A percentile compares a stretch with the other conserved stretches of the same genome.
These are phyloP conservation scores for Podospora fimiseda DNA, from an alignment of 495 filamentous ascomycete genomes.

Conservation along the genomic window DNA sequence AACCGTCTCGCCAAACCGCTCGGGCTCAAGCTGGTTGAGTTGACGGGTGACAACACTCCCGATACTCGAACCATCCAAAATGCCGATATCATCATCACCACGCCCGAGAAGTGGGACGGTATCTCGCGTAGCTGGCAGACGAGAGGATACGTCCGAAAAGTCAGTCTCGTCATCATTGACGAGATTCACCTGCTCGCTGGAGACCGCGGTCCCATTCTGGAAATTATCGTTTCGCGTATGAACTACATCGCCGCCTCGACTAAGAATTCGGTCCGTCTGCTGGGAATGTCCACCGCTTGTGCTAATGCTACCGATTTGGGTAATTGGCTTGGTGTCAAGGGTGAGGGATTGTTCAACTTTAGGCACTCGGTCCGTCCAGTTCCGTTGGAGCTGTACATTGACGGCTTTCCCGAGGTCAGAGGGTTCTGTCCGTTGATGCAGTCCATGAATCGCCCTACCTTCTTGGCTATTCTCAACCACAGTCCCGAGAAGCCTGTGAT, in stretches of 20 bases:
- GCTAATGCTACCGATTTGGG: constrained; percentile 91
- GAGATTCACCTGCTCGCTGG: constrained; percentile 96
- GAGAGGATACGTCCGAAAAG: constrained; percentile 88
- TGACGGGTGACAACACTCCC: constrained; percentile 97
- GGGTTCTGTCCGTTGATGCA: constrained; percentile 99
- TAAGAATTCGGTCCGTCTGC: constrained; percentile 77
- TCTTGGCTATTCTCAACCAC: constrained; percentile 91
- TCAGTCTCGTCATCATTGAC: constrained; percentile 95
- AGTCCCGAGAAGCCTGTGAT: constrained; percentile 96
- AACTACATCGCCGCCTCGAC: constrained; percentile 96
- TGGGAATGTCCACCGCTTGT: constrained; percentile 98
- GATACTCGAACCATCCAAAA: constrained; percentile 91
- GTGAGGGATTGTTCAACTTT: constrained; percentile 92
- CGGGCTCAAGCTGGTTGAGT: constrained; percentile 85
- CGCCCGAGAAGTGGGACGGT: constrained; percentile 99
- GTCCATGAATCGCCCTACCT: constrained; percentile 96
- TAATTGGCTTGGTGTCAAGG: constrained; percentile 95
- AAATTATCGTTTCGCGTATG: constrained; percentile 99
- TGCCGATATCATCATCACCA: constrained; percentile 97
- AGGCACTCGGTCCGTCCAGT: constrained; percentile 96
- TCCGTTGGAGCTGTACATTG: constrained; percentile 91
- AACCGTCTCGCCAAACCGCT: constrained; percentile 75
- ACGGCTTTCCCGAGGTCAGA: constrained; percentile 90
- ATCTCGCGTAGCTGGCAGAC: constrained; percentile 98
- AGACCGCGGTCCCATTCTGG: constrained; percentile 91